A percentile compares a stretch with the other conserved stretches of the same genome.
Evolutionary conservation across 2,329 filamentous ascomycete genomes (phyloP).

Genomic region (Arthrobotrys megalospora): DNA sequence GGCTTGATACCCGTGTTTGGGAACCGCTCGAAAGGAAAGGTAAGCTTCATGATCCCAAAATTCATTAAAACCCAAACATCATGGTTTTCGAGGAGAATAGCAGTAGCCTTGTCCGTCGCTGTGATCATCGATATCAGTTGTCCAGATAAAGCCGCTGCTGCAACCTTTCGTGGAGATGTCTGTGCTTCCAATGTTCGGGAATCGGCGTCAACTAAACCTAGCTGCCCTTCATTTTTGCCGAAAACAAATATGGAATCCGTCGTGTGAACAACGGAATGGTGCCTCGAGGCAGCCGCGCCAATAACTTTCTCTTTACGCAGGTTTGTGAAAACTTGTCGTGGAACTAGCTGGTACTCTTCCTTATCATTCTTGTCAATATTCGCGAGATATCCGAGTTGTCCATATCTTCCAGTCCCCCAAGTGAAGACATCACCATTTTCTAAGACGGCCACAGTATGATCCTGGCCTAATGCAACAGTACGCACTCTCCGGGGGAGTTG

Average conservation of each 20-base stretch:
- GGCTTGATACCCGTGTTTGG: conserved; percentile 65
- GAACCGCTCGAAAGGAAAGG: conserved; percentile 81
- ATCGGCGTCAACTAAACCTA: conserved; percentile 92
- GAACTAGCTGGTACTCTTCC: conserved; percentile 83
- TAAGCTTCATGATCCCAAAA: conserved; percentile 92
- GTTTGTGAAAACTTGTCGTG: conserved; percentile 90
- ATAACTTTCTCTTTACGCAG: conserved; percentile 87
- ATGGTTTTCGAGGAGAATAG: conserved; percentile 85
- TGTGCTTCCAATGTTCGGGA: conserved; percentile 92
- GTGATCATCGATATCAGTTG: conserved; percentile 82
- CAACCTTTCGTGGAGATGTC: conserved; percentile 84
- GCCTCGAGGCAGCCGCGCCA: conserved; percentile 87
- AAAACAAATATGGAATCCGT: conserved; percentile 87
- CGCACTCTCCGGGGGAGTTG: conserved; percentile 76
- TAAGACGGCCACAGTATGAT: conserved; percentile 88
- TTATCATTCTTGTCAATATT: conserved; percentile 78
- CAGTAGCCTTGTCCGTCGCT: conserved; percentile 91
- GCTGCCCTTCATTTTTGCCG: conserved; percentile 93
- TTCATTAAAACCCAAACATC: conserved; percentile 96
- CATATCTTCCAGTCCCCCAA: conserved; percentile 90
- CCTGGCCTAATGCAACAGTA: conserved; percentile 88
- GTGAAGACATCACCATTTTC: conserved; percentile 92
- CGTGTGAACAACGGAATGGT: conserved; percentile 93
- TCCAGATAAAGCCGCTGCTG: conserved; percentile 80
- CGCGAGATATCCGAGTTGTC: conserved; percentile 88